These are phyloP conservation scores for Coemansia pectinata DNA, from an alignment of 192 early-diverging fungal genomes.

Conservation along the genomic window DNA sequence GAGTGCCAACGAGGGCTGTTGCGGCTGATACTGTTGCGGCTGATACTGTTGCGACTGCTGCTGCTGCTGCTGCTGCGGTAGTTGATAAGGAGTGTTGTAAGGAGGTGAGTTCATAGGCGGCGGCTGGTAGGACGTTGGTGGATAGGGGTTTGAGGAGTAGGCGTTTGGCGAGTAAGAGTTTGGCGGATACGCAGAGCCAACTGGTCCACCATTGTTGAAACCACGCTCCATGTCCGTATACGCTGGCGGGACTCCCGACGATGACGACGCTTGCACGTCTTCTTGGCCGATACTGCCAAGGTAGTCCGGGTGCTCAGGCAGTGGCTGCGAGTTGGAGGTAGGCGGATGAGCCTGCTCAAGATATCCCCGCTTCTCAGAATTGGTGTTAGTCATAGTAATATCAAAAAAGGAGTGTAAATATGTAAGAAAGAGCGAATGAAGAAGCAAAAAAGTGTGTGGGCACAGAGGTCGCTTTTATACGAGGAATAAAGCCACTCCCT, in stretches of 20 bases:
- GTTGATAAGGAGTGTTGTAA: neutral
- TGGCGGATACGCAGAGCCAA: neutral
- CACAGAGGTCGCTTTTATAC: neutral
- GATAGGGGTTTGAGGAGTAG: neutral
- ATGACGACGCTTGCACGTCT: neutral
- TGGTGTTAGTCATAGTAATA: neutral
- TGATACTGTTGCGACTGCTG: slow-evolving; percentile 1
- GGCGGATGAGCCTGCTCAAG: neutral
- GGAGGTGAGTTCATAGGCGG: neutral
- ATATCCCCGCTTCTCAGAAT: slow-evolving; percentile 2
- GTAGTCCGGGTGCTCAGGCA: neutral
- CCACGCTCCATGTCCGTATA: neutral
- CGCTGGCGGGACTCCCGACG: slow-evolving; percentile 1
- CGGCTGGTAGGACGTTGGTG: neutral
- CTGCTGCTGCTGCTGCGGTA: neutral
- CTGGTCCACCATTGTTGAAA: neutral
- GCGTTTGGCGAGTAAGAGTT: neutral
- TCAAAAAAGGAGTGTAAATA: neutral
- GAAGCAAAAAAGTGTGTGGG: neutral
- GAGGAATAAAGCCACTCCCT: neutral
- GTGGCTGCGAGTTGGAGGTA: neutral
- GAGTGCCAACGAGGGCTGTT: neutral
- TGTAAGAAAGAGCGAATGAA: neutral
- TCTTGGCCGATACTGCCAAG: neutral
- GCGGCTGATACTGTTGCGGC: slow-evolving; percentile 1